A percentile compares a stretch with the other conserved stretches of the same genome.
These are phyloP conservation scores for Naganishia kalamii DNA, from an alignment of 768 basidiomycete species.

Conservation along the genomic window DNA sequence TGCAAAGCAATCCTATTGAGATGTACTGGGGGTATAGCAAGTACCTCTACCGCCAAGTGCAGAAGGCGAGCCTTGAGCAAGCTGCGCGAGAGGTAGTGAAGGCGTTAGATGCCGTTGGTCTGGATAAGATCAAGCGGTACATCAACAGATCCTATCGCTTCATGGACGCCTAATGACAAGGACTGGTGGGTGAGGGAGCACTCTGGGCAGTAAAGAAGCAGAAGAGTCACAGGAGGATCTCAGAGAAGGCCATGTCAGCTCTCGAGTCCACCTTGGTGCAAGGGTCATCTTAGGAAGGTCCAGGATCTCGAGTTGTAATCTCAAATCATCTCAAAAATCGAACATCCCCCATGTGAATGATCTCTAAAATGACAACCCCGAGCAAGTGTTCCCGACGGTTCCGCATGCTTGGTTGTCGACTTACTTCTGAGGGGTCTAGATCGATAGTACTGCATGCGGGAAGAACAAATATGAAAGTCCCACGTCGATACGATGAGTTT, in stretches of 20 bases:
- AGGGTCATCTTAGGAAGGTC: no score
- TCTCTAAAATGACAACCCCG: no score
- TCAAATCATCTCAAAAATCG: no score
- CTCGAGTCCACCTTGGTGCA: background rate
- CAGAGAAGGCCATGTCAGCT: background rate
- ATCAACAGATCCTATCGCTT: constrained; percentile 31
- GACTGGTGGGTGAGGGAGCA: constrained; percentile 32
- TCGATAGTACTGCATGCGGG: no score
- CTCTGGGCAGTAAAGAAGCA: constrained; percentile 36
- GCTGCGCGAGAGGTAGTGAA: constrained; percentile 43
- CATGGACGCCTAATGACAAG: constrained; percentile 39
- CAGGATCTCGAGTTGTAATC: no score
- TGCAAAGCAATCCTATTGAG: constrained; percentile 53
- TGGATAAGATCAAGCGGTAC: constrained; percentile 25
- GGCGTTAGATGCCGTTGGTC: constrained; percentile 40
- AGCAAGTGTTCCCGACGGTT: no score
- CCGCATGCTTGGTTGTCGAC: no score
- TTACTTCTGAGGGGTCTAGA: no score
- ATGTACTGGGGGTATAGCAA: constrained; percentile 49
- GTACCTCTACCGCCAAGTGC: constrained; percentile 37
- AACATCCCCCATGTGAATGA: no score
- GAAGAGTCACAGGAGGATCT: constrained; percentile 32
- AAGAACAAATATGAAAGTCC: no score
- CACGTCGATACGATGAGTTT: no score
- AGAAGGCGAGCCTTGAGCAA: constrained; percentile 40